Evolutionary conservation across 768 basidiomycete genomes (phyloP).

Genomic region (Leccinum boreale): DNA sequence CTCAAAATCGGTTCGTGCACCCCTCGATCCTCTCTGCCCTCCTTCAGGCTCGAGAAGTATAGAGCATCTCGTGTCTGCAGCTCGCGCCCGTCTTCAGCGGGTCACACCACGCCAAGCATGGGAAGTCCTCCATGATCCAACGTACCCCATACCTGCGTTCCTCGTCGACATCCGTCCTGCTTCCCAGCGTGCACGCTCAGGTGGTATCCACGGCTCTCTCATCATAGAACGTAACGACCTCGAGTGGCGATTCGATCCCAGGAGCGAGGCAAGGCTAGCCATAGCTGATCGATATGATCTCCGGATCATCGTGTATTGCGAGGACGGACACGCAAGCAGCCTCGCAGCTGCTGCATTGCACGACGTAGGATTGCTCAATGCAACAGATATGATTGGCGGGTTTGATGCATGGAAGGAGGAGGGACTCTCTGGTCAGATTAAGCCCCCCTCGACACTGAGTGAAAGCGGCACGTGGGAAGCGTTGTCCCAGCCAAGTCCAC

Average conservation of each 20-base stretch:
- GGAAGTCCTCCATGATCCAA: slow-evolving; percentile 52
- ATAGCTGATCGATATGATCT: slow-evolving; percentile 77
- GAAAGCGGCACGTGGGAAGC: slow-evolving; percentile 31
- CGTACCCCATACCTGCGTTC: slow-evolving; percentile 58
- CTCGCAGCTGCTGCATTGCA: slow-evolving; percentile 69
- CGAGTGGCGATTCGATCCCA: slow-evolving; percentile 80
- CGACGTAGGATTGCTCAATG: slow-evolving; percentile 66
- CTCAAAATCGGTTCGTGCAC: slow-evolving; percentile 55
- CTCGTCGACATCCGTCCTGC: slow-evolving; percentile 76
- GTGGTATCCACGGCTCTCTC: slow-evolving; percentile 64
- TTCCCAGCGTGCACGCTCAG: slow-evolving; percentile 53
- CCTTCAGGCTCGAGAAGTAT: slow-evolving; percentile 66
- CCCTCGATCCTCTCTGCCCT: slow-evolving; percentile 58
- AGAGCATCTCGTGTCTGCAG: slow-evolving; percentile 51
- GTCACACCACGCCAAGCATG: slow-evolving; percentile 59
- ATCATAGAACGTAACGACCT: slow-evolving; percentile 73
- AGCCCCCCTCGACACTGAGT: slow-evolving; percentile 27
- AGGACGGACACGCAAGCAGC: slow-evolving; percentile 70
- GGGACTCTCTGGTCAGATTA: slow-evolving; percentile 55
- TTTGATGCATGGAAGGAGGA: slow-evolving; percentile 69
- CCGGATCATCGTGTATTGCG: slow-evolving; percentile 69
- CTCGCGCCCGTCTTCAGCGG: slow-evolving; percentile 63
- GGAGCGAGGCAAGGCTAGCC: slow-evolving; percentile 51
- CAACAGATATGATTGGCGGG: slow-evolving; percentile 77
- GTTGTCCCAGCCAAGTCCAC: slow-evolving; percentile 26